Conservation (phyloP, 306 rosid genomes). For the Quercus rubra region DNA sequence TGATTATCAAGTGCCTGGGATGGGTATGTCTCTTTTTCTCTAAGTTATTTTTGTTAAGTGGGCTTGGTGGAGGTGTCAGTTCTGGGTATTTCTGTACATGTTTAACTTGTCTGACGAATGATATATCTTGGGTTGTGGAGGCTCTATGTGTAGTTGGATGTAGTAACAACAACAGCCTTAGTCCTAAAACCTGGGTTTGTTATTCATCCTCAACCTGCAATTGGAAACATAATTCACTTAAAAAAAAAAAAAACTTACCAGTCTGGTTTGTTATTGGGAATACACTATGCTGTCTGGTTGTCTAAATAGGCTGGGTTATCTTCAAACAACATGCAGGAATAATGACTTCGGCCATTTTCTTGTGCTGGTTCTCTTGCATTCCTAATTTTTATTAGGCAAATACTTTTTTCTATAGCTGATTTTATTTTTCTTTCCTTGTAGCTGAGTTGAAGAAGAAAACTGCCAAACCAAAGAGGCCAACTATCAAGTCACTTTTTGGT, state of each 20-base stretch:
- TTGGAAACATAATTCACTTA: no score
- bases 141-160: no score
- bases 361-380: neutral
- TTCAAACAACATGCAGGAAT: neutral
- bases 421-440: slow-evolving; percentile 37
- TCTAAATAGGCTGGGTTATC: neutral
- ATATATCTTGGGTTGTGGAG: no score
- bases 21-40: slow-evolving; percentile 50
- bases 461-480: slow-evolving; percentile 71
- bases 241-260: no score
- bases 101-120: neutral
- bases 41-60: neutral
- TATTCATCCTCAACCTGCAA: no score
- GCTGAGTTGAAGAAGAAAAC: slow-evolving; percentile 89
- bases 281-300: neutral
- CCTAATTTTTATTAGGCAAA: neutral
- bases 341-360: neutral
- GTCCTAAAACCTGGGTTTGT: no score
- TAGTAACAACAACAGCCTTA: no score
- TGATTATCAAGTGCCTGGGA: slow-evolving; percentile 97
- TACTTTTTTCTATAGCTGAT: slow-evolving; percentile 1
- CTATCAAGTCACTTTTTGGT: slow-evolving; percentile 88
- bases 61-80: slow-evolving; percentile 9
- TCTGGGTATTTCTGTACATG: neutral
- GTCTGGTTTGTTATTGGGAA: neutral